phyloP scores from a whole-genome alignment of 805 yeast species.

The Suhomyces tanzawaensis region DNA sequence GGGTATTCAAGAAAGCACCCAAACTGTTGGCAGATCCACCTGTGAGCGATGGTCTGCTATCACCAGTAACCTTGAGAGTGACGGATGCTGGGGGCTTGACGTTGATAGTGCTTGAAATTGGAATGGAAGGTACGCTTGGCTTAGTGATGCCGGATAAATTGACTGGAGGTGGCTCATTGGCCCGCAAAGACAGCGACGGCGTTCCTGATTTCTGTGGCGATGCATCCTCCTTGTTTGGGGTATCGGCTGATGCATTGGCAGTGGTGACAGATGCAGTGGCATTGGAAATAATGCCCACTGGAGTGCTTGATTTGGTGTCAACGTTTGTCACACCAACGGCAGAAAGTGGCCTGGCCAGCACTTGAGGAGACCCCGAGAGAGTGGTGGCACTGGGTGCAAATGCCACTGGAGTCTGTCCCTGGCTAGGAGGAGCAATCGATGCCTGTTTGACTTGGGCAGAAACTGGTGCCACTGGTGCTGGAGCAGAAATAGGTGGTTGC shows the following conservation, averaged over 20 bases:
- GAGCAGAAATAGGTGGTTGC: background rate
- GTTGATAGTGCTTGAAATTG: constrained; percentile 67
- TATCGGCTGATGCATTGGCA: constrained; percentile 12
- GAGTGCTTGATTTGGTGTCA: constrained; percentile 19
- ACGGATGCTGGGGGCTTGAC: constrained; percentile 67
- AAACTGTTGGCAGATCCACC: constrained; percentile 79
- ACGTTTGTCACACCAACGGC: background rate
- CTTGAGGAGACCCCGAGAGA: constrained; percentile 4
- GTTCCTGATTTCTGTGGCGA: constrained; percentile 11
- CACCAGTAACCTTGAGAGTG: constrained; percentile 53
- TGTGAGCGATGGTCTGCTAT: constrained; percentile 70
- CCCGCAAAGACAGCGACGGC: constrained; percentile 7
- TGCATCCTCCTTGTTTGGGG: constrained; percentile 27
- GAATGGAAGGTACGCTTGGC: constrained; percentile 61
- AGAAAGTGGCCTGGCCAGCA: constrained; percentile 4
- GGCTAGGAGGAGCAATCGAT: constrained; percentile 4
- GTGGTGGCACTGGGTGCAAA: constrained; percentile 2
- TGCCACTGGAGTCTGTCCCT: constrained; percentile 6
- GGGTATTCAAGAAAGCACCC: constrained; percentile 66
- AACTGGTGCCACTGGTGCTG: no score
- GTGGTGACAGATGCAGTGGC: constrained; percentile 16
- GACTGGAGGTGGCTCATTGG: constrained; percentile 20
- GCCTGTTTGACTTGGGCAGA: constrained; percentile 3
- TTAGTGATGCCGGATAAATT: constrained; percentile 44
- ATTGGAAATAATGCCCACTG: constrained; percentile 47